Evolutionary conservation across 2,329 filamentous ascomycete species (phyloP).

Genomic region (Aaosphaeria pasadenensis): DNA sequence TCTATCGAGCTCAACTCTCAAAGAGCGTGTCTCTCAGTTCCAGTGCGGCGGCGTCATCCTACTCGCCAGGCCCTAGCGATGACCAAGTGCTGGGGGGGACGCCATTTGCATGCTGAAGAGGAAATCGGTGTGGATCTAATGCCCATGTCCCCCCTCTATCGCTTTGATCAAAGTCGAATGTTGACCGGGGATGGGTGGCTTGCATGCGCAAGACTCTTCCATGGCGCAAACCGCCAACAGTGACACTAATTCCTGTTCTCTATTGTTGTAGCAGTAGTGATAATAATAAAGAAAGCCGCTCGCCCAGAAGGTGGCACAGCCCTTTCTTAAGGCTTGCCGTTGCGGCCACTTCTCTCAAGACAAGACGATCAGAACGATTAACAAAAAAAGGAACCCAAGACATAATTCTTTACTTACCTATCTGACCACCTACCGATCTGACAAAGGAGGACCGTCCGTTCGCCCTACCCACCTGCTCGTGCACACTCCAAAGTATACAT

Average conservation of each 20-base stretch:
- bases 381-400: background rate
- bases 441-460: no score
- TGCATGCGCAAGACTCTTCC: constrained; percentile 13
- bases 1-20: no score
- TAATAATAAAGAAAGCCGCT: constrained; percentile 11
- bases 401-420: no score
- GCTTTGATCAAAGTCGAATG: no score
- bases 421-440: no score
- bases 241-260: no score
- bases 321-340: background rate
- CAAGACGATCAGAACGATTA: background rate
- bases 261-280: background rate
- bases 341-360: no score
- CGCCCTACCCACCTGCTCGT: no score
- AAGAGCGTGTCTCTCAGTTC: constrained; percentile 3
- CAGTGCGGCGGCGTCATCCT: constrained; percentile 20
- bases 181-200: constrained; percentile 14
- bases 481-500: no score
- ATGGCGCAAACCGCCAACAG: constrained; percentile 17
- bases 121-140: constrained; percentile 9
- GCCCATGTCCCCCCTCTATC: constrained; percentile 11
- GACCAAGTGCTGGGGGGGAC: constrained; percentile 10
- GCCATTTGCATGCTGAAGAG: background rate
- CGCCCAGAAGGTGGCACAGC: constrained; percentile 1
- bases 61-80: constrained; percentile 19